Evolutionary conservation across 2,329 filamentous ascomycete species (phyloP).

Genomic region (Pseudocercospora macadamiae): DNA sequence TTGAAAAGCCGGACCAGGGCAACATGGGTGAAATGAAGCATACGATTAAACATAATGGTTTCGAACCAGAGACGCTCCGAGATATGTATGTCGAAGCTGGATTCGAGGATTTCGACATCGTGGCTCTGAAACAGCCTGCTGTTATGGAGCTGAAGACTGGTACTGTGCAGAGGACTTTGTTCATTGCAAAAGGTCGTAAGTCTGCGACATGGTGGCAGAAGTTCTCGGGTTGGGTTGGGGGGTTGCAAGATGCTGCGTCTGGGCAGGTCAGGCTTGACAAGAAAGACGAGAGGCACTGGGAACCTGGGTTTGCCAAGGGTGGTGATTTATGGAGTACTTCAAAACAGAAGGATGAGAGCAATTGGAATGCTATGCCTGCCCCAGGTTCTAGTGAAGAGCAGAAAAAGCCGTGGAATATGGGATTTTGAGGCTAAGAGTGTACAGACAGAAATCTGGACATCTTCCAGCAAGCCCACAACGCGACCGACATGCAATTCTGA

Average conservation of each 20-base stretch:
- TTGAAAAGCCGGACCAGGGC: conserved; percentile 18
- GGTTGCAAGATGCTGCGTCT: conserved; percentile 16
- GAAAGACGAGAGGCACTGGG: conserved; percentile 4
- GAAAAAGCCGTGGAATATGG: conserved; percentile 1
- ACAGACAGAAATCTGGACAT: background rate
- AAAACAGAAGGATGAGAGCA: conserved; percentile 1
- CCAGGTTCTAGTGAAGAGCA: no score
- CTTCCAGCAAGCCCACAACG: background rate
- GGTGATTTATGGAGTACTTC: conserved; percentile 6
- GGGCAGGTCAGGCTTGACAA: conserved; percentile 6
- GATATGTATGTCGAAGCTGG: conserved; percentile 34
- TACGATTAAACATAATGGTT: conserved; percentile 41
- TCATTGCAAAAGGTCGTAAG: conserved; percentile 37
- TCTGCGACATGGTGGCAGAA: conserved; percentile 25
- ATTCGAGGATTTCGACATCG: conserved; percentile 36
- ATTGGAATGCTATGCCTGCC: background rate
- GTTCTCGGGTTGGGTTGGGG: conserved; percentile 22
- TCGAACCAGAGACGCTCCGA: conserved; percentile 31
- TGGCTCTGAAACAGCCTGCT: conserved; percentile 33
- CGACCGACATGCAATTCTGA: no score
- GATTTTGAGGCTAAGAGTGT: no score
- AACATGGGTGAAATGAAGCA: conserved; percentile 33
- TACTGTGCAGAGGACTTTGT: conserved; percentile 33
- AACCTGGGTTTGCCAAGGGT: conserved; percentile 16
- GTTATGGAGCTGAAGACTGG: conserved; percentile 34